These are phyloP conservation scores for Cenococcum geophilum DNA, from an alignment of 495 filamentous ascomycete species.

Conservation along the genomic window DNA sequence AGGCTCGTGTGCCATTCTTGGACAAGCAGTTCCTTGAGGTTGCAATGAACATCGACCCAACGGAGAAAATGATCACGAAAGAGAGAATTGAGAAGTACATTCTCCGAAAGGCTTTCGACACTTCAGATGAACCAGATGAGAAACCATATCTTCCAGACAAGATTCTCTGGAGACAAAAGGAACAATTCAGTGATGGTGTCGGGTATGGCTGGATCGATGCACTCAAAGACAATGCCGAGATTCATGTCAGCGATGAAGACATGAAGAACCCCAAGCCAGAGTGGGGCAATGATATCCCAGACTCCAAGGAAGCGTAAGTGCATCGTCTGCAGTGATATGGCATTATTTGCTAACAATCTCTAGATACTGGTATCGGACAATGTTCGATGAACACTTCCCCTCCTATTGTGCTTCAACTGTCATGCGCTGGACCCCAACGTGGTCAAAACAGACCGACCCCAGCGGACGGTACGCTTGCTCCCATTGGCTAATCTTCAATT, in stretches of 20 bases:
- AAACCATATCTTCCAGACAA: constrained; percentile 84
- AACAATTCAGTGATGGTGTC: constrained; percentile 97
- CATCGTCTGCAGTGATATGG: constrained; percentile 18
- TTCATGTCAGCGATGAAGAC: constrained; percentile 88
- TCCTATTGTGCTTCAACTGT: constrained; percentile 84
- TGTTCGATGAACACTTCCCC: constrained; percentile 99
- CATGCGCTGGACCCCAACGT: constrained; percentile 95
- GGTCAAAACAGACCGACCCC: constrained; percentile 92
- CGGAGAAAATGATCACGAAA: constrained; percentile 89
- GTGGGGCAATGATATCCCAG: constrained; percentile 86
- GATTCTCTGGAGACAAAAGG: constrained; percentile 98
- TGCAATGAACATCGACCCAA: constrained; percentile 85
- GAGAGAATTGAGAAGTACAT: constrained; percentile 97
- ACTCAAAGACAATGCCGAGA: constrained; percentile 86
- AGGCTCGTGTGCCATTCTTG: constrained; percentile 95
- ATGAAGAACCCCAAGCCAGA: constrained; percentile 94
- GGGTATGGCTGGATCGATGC: constrained; percentile 99
- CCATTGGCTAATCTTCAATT: not conserved
- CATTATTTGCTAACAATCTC: constrained; percentile 45
- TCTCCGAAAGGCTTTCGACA: constrained; percentile 94
- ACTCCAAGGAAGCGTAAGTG: constrained; percentile 82
- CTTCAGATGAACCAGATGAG: constrained; percentile 68
- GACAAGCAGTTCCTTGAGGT: constrained; percentile 94
- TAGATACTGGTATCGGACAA: constrained; percentile 73
- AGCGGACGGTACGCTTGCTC: constrained; percentile 68